Conservation (phyloP, 176 grass and related monocot genomes). For the Ampelocalamus luodianensis region DNA sequence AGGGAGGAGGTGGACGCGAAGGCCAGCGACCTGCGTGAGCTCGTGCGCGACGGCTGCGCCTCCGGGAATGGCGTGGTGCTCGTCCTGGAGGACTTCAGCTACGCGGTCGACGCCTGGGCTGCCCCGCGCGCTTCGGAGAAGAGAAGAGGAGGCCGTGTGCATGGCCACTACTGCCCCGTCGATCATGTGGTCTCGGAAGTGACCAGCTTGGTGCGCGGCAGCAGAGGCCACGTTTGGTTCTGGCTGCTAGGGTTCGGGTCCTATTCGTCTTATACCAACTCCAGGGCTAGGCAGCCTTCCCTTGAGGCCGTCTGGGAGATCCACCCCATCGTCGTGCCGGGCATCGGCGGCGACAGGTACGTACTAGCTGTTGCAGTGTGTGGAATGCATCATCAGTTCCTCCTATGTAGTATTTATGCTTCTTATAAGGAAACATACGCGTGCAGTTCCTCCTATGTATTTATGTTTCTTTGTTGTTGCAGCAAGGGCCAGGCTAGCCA, state of each 20-base stretch:
- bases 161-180: constrained; percentile 57
- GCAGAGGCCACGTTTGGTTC: constrained; percentile 41
- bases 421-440: neutral
- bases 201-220: constrained; percentile 48
- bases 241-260: constrained; percentile 72
- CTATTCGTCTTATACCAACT: constrained; percentile 56
- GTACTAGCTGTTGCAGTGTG: neutral
- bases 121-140: constrained; percentile 24
- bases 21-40: constrained; percentile 54
- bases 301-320: constrained; percentile 54
- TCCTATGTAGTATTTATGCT: no score
- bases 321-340: constrained; percentile 44
- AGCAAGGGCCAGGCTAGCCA: neutral
- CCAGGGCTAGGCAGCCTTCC: constrained; percentile 45
- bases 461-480: no score
- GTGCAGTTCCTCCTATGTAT: no score
- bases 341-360: constrained; percentile 57
- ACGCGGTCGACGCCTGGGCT: constrained; percentile 57
- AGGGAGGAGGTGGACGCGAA: constrained; percentile 64
- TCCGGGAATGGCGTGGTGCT: constrained; percentile 62
- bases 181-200: constrained; percentile 85
- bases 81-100: constrained; percentile 70
- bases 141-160: neutral
- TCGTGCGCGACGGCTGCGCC: constrained; percentile 52
- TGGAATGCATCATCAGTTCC: no score